Base-by-base conservation (phyloP, 352 stramenopile genomes). In the Phytophthora foliorum region DNA sequence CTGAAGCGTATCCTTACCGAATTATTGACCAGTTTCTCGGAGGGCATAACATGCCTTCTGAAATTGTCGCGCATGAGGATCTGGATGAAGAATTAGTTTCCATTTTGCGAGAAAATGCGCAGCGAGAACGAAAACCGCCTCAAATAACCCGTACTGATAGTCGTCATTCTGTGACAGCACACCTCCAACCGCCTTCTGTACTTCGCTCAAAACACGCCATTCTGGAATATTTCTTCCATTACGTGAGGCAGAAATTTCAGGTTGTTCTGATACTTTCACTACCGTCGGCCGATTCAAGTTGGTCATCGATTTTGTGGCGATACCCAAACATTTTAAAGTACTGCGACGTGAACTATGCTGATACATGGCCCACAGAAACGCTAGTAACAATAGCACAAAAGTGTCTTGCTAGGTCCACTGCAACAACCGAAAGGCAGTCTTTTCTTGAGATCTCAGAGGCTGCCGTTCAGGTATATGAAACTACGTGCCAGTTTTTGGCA, bases 61-160 rank as follows among this genome's bases (percentile, higher is more conserved):
- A 91, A 5, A 57, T 91, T 2, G 57, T 94, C 13, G 34, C 73
- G 6, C 78, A 88, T 46, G 80, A 82, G 17, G 81, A 93, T 44
- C 63, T 94, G 19, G 75, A 86, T 25, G 78, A 84, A 1, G 45
- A 77, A 5, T 62, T 90, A 3, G 27, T 89, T 10, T 39, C 63
- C 3, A 57, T 63, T 19, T 46, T 93, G 3, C 78, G 80, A 8
- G 67, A 84, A 25, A 74, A 62, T 17, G 49, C 57, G 0, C 54
- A 82, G 8, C 61, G 31, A 34, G 72, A 81, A n/a, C 51, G 10
- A 27, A 52, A 17, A 19, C 11, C 25, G 4, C 14, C 27, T 0
- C 19, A 50, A 7, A 22, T 14, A 32, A 24, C 14, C 6, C 19
- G n/a, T 9, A 11, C 7, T 8, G 65, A 34, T 7, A 50, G 19